Base-by-base conservation (phyloP, 306 rosid genomes). In the Dalbergia cultrata region DNA sequence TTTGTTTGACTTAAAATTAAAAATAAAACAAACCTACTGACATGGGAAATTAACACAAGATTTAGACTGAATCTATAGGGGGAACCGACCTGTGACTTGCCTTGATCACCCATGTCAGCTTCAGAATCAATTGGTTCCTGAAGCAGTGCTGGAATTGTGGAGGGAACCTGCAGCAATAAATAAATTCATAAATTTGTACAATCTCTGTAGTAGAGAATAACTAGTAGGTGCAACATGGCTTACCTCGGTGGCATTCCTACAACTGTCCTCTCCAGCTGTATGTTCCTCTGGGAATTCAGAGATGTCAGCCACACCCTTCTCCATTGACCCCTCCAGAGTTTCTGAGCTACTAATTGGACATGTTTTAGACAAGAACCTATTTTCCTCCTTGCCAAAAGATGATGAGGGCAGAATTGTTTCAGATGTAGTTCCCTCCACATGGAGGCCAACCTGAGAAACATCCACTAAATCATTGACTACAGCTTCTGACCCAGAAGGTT, bases 381-480 rank as follows among this genome's bases (percentile, higher is more conserved):
- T 85, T 72, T 81, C 64, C 74, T 67, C 85, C 59, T 66, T 22
- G 37, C 54, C 69, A 73, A 52, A 61, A 80, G 80, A 63, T 7
- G 67, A 70, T 39, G 59, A 5, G 43, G 81, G 17, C 17, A 19
- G 59, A 67, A 22, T 56, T 41, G 59, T 41, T 71, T 77, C 81
- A 41, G 68, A 26, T 67, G 31, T n/a, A 21, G 63, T n/a, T 31
- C 61, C 47, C 72, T 47, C 67, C 5, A 39, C 34, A 34, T 21
- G 54, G 39, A 6, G 67, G 39, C 44, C 75, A 66, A n/a, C 19
- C 68, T 56, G 59, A 67, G 75, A 79, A 77, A 43, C 76, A 77
- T 74, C 77, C 14, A 43, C 73, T 18, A 9, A 72, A 59, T 70
- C 41, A 59, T 77, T 44, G 58, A 33, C 70, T 26, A 44, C 37